Evolutionary conservation across 2,329 filamentous ascomycete species (phyloP).

Genomic region (Arthroderma uncinatum): DNA sequence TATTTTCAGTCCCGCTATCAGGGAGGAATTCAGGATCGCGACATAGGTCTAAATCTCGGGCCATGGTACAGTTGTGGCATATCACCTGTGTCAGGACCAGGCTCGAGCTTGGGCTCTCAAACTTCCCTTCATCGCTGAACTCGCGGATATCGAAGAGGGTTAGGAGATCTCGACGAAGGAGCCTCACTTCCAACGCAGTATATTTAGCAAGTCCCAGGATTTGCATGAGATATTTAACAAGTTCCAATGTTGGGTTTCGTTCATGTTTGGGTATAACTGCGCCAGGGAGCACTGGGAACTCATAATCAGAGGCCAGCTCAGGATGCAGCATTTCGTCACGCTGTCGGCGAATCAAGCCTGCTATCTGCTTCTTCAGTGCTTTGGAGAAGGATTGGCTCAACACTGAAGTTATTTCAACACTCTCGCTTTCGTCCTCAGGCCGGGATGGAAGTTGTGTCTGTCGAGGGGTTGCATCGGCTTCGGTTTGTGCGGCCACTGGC

Average conservation of each 20-base stretch:
- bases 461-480: constrained; percentile 45
- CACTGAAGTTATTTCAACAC: constrained; percentile 51
- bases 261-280: constrained; percentile 28
- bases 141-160: constrained; percentile 88
- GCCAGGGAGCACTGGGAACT: constrained; percentile 63
- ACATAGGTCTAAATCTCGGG: constrained; percentile 82
- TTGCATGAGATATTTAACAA: constrained; percentile 89
- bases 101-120: constrained; percentile 70
- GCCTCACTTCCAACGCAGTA: constrained; percentile 74
- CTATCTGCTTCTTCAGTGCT: constrained; percentile 79
- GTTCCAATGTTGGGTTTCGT: constrained; percentile 67
- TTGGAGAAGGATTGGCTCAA: constrained; percentile 77
- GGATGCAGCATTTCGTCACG: constrained; percentile 82
- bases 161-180: constrained; percentile 80
- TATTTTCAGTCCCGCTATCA: constrained; percentile 25
- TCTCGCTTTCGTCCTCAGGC: constrained; percentile 45
- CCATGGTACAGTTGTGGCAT: constrained; percentile 82
- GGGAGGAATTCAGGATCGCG: constrained; percentile 73
- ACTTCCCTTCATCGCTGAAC: constrained; percentile 78
- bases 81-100: constrained; percentile 65
- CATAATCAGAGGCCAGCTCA: constrained; percentile 76
- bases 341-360: constrained; percentile 68
- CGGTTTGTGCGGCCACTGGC: constrained; percentile 40
- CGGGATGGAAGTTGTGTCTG: constrained; percentile 51
- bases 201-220: constrained; percentile 83